phyloP scores from a whole-genome alignment of 2,329 filamentous ascomycete genomes.

The Calonectria ilicicola region DNA sequence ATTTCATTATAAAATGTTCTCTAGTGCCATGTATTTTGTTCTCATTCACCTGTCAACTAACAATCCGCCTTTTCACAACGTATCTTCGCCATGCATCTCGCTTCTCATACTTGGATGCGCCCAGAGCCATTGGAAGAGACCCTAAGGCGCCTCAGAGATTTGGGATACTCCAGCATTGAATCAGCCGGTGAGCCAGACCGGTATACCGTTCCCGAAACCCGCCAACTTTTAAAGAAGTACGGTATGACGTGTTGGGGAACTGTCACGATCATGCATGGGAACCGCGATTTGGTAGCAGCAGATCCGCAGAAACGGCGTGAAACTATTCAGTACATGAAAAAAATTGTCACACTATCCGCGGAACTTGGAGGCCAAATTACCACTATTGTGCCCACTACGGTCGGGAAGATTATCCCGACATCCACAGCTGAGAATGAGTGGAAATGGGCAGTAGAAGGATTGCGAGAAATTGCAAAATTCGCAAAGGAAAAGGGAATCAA shows the following conservation, averaged over 20 bases:
- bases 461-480: conserved; percentile 28
- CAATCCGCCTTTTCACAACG: neutral
- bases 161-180: conserved; percentile 34
- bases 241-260: conserved; percentile 32
- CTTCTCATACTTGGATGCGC: conserved; percentile 38
- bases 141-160: conserved; percentile 20
- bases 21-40: neutral
- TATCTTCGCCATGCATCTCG: conserved; percentile 30
- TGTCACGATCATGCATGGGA: conserved; percentile 33
- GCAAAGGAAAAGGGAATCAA: conserved; percentile 23
- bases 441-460: conserved; percentile 31
- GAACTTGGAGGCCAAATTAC: conserved; percentile 29
- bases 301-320: conserved; percentile 27
- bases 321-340: conserved; percentile 32
- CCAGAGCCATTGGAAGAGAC: conserved; percentile 32
- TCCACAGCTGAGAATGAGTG: conserved; percentile 34
- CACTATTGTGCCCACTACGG: conserved; percentile 25
- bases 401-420: conserved; percentile 22
- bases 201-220: conserved; percentile 10
- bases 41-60: neutral
- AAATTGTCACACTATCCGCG: conserved; percentile 28
- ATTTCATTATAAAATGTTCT: no score
- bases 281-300: conserved; percentile 28
- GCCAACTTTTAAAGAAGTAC: conserved; percentile 28
- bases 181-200: conserved; percentile 29